Evolutionary conservation across 257 asterid genomes (phyloP).

Genomic region (Fraxinus excelsior): DNA sequence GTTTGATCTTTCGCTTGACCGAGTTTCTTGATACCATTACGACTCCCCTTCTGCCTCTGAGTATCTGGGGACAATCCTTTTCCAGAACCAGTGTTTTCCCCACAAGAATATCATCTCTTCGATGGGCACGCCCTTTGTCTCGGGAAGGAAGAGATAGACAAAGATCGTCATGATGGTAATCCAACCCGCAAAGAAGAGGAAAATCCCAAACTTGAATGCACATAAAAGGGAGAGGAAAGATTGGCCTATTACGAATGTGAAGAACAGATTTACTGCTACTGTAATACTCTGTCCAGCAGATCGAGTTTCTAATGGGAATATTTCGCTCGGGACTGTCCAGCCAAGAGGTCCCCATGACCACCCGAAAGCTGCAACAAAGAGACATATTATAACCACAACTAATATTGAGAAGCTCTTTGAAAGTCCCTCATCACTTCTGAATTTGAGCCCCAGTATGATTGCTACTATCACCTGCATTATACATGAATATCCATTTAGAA

Average conservation of each 20-base stretch:
- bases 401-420: conserved; percentile 56
- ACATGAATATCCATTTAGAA: not conserved
- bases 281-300: conserved; percentile 95
- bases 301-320: conserved; percentile 74
- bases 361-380: conserved; percentile 78
- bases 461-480: conserved; percentile 54
- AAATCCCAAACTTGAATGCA: conserved; percentile 76
- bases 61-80: conserved; percentile 36
- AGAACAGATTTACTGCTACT: conserved; percentile 73
- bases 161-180: conserved; percentile 69
- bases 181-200: conserved; percentile 84
- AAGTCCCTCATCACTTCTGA: conserved; percentile 55
- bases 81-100: conserved; percentile 92
- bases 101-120: conserved; percentile 76
- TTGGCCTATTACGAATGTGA: conserved; percentile 76
- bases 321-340: conserved; percentile 96
- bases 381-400: conserved; percentile 66
- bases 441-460: conserved; percentile 60
- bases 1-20: not conserved
- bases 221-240: conserved; percentile 71
- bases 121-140: conserved; percentile 83
- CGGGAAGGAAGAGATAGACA: conserved; percentile 75
- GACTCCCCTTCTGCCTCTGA: not conserved
- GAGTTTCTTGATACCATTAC: not conserved
- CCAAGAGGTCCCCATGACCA: conserved; percentile 96